A percentile compares a stretch with the other conserved stretches of the same genome.
Evolutionary conservation across 257 asterid genomes (phyloP).

Genomic region (Gynochthodes officinalis): DNA sequence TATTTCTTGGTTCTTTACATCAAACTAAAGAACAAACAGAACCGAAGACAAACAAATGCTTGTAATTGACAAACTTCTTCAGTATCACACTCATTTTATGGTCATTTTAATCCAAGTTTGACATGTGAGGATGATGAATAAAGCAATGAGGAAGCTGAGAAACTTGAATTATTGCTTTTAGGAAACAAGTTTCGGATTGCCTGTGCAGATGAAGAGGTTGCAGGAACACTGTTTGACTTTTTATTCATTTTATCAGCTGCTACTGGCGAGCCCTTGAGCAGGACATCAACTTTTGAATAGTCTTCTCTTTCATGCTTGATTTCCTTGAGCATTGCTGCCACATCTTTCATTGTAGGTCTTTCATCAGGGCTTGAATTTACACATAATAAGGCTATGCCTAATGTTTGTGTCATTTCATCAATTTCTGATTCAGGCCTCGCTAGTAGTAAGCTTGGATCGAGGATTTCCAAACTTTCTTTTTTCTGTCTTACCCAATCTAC

Average conservation of each 20-base stretch:
- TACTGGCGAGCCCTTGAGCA: conserved; percentile 29
- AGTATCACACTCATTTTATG: background rate
- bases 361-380: conserved; percentile 41
- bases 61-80: conserved; percentile 9
- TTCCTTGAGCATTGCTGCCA: conserved; percentile 53
- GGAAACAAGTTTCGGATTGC: conserved; percentile 22
- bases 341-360: conserved; percentile 53
- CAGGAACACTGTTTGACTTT: conserved; percentile 15
- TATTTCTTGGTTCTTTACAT: conserved; percentile 21
- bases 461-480: conserved; percentile 31
- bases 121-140: conserved; percentile 34
- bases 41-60: background rate
- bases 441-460: conserved; percentile 30
- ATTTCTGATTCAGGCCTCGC: conserved; percentile 36
- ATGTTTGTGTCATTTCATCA: conserved; percentile 41
- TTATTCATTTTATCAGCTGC: conserved; percentile 7
- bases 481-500: conserved; percentile 40
- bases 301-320: conserved; percentile 50
- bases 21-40: conserved; percentile 9
- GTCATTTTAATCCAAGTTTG: conserved; percentile 25
- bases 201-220: conserved; percentile 36
- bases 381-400: conserved; percentile 43
- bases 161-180: conserved; percentile 36
- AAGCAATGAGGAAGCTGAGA: conserved; percentile 40
- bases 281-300: conserved; percentile 33